Evolutionary conservation across 2,329 filamentous ascomycete species (phyloP).

Genomic region (Alternaria sp.): DNA sequence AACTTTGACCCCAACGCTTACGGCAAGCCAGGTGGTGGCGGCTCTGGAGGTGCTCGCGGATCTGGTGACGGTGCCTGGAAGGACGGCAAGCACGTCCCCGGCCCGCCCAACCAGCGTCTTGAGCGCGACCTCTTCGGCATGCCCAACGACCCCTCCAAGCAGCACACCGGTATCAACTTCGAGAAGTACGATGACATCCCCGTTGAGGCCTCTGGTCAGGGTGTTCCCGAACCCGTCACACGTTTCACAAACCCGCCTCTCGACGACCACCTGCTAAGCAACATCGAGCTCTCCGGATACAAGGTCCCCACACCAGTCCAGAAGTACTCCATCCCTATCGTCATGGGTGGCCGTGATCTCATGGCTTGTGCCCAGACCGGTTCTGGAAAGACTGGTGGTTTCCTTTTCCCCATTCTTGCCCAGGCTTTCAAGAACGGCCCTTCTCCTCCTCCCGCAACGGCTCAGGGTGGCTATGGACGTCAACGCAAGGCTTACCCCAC

Average conservation of each 20-base stretch:
- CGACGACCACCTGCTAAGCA: slow-evolving; percentile 89
- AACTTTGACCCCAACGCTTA: slow-evolving; percentile 72
- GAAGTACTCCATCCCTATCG: slow-evolving; percentile 99
- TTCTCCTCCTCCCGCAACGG: slow-evolving; percentile 70
- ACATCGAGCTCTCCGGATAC: slow-evolving; percentile 95
- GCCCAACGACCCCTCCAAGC: slow-evolving; percentile 90
- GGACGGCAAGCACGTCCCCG: slow-evolving; percentile 95
- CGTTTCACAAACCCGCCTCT: slow-evolving; percentile 94
- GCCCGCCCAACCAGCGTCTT: slow-evolving; percentile 84
- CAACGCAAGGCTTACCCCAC: slow-evolving; percentile 99
- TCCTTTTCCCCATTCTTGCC: slow-evolving; percentile 98
- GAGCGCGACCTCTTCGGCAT: slow-evolving; percentile 97
- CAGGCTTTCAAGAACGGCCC: slow-evolving; percentile 94
- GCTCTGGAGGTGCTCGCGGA: slow-evolving; percentile 70
- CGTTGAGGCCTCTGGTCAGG: slow-evolving; percentile 92
- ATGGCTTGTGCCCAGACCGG: slow-evolving; percentile 99
- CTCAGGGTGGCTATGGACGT: slow-evolving; percentile 73
- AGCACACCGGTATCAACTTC: slow-evolving; percentile 99
- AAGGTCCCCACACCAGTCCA: slow-evolving; percentile 96
- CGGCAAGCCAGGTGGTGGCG: slow-evolving; percentile 62
- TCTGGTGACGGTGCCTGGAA: slow-evolving; percentile 97
- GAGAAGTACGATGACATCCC: slow-evolving; percentile 99
- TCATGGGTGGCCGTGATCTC: slow-evolving; percentile 95
- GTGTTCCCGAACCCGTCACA: slow-evolving; percentile 91
- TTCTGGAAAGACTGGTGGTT: slow-evolving; percentile 99